These are phyloP conservation scores for Lactarius akahatsu DNA, from an alignment of 768 basidiomycete species.

Conservation along the genomic window DNA sequence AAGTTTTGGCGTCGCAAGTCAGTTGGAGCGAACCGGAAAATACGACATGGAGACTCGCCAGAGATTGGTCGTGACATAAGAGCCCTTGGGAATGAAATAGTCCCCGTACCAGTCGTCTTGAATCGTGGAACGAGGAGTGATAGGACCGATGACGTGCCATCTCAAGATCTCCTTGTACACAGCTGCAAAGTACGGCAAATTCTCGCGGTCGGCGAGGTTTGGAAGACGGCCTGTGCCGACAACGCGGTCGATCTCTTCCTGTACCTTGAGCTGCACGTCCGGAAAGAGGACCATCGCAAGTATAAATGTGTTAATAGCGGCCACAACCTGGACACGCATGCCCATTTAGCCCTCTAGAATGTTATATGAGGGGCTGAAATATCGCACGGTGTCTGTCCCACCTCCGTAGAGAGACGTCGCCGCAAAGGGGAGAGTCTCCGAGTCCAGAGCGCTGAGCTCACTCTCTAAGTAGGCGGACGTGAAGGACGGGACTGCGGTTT, in stretches of 20 bases:
- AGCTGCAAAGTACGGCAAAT: constrained; percentile 32
- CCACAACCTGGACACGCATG: constrained; percentile 15
- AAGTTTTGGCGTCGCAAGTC: background rate
- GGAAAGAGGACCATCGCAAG: constrained; percentile 31
- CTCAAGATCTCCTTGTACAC: constrained; percentile 32
- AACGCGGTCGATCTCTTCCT: constrained; percentile 31
- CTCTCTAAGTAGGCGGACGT: constrained; percentile 6
- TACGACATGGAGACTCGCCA: constrained; percentile 20
- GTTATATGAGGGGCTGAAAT: background rate
- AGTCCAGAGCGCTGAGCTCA: constrained; percentile 5
- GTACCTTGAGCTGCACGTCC: constrained; percentile 31
- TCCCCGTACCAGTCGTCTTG: constrained; percentile 29
- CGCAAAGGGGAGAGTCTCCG: constrained; percentile 8
- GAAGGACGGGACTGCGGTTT: constrained; percentile 14
- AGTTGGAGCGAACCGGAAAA: background rate
- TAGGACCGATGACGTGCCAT: constrained; percentile 31
- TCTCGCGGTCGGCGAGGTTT: constrained; percentile 24
- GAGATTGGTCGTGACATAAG: constrained; percentile 27
- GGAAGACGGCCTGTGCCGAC: constrained; percentile 30
- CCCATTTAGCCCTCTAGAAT: background rate
- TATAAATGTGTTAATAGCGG: constrained; percentile 26
- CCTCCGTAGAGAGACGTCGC: constrained; percentile 21
- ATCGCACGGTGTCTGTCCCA: constrained; percentile 23
- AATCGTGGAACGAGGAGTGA: constrained; percentile 19
- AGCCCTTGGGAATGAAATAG: constrained; percentile 32